Percentiles rank a stretch among this genome's conserved stretches.
These are phyloP conservation scores for Penicillium ucsense DNA, from an alignment of 495 filamentous ascomycete genomes.

Conservation along the genomic window DNA sequence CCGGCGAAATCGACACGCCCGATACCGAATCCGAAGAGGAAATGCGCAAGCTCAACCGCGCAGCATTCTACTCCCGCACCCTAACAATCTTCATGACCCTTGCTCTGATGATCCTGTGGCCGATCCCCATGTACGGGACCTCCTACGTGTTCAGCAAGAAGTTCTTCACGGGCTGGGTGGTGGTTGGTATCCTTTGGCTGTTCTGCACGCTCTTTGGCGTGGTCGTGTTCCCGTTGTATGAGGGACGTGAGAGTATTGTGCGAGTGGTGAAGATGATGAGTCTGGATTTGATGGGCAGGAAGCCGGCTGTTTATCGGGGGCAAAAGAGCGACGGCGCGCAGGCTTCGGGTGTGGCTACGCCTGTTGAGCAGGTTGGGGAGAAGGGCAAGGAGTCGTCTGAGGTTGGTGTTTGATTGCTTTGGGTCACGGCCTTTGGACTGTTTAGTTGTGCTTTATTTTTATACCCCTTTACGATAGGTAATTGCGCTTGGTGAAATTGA, in stretches of 20 bases:
- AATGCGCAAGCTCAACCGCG: conserved; percentile 55
- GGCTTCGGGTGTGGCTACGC: conserved; percentile 24
- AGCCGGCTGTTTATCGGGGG: conserved; percentile 20
- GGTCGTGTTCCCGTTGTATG: conserved; percentile 73
- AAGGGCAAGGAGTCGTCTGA: conserved; percentile 16
- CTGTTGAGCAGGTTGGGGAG: conserved; percentile 18
- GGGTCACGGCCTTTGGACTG: conserved; percentile 1
- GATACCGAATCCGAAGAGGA: conserved; percentile 46
- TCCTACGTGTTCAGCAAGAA: conserved; percentile 81
- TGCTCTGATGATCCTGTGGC: conserved; percentile 77
- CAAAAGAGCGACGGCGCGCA: conserved; percentile 13
- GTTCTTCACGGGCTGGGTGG: conserved; percentile 91
- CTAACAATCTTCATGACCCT: conserved; percentile 70
- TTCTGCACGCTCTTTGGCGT: conserved; percentile 67
- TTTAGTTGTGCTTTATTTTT: conserved; percentile 1
- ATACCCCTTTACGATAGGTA: conserved; percentile 4
- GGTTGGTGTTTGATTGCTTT: conserved; percentile 1
- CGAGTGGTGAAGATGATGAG: conserved; percentile 57
- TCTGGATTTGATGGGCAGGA: conserved; percentile 59
- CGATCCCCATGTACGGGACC: conserved; percentile 85
- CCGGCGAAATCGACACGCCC: conserved; percentile 36
- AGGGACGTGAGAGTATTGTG: conserved; percentile 61
- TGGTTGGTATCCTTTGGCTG: conserved; percentile 80
- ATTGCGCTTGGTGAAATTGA: too few species aligned
- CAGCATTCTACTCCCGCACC: conserved; percentile 68